A percentile compares a stretch with the other conserved stretches of the same genome.
Evolutionary conservation across 148 eudicot genomes (phyloP).

Genomic region (Polygonum aviculare): DNA sequence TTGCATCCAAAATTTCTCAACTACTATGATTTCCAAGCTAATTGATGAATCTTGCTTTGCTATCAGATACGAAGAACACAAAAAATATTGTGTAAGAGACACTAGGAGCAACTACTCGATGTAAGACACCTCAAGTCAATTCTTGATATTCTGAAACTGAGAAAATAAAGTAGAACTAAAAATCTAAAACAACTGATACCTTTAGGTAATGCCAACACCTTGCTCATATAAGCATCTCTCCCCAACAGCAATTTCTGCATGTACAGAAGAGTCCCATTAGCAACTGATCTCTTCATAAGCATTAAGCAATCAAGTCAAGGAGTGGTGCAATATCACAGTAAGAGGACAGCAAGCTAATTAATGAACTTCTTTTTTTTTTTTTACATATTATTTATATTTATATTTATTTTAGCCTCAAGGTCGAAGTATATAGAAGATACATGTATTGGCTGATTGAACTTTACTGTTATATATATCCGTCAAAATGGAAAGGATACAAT

Average conservation of each 20-base stretch:
- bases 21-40: background rate
- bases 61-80: background rate
- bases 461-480: background rate
- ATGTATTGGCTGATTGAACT: background rate
- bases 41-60: background rate
- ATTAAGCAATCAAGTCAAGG: background rate
- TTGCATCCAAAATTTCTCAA: background rate
- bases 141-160: background rate
- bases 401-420: background rate
- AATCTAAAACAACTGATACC: background rate
- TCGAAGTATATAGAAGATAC: background rate
- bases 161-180: background rate
- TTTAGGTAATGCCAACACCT: background rate
- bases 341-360: background rate
- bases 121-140: background rate
- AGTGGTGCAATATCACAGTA: background rate
- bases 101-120: background rate
- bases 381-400: too few species aligned
- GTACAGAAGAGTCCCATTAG: background rate
- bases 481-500: background rate
- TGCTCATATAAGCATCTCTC: background rate
- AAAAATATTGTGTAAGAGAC: background rate
- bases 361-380: background rate
- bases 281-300: background rate
- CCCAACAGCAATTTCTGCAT: background rate